Conservation (phyloP, 495 filamentous ascomycete genomes). For the Penicillium diatomitis region DNA sequence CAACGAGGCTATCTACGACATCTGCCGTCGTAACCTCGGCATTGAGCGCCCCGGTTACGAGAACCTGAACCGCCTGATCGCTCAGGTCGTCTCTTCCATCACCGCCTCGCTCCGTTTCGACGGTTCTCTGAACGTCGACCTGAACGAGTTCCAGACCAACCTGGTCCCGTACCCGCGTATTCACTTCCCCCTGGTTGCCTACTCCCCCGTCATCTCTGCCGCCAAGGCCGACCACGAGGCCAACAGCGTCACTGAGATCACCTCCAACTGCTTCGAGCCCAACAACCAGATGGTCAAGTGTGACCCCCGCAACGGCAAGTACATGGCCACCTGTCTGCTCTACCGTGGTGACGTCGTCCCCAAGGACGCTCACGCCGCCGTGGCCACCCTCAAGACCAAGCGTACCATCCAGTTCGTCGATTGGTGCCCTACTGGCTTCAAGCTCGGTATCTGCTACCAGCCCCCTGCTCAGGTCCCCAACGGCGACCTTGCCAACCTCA, state of each 20-base stretch:
- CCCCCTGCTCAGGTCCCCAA: conserved; percentile 90
- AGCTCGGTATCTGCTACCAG: conserved; percentile 99
- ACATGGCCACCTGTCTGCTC: conserved; percentile 97
- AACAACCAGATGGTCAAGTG: conserved; percentile 99
- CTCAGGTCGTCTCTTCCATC: conserved; percentile 97
- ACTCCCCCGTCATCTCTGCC: conserved; percentile 87
- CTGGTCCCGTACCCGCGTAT: conserved; percentile 97
- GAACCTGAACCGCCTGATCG: conserved; percentile 97
- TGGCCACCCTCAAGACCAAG: conserved; percentile 96
- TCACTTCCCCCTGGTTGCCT: conserved; percentile 96
- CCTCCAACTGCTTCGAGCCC: conserved; percentile 63
- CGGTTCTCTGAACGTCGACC: conserved; percentile 96
- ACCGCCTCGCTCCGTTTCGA: conserved; percentile 98
- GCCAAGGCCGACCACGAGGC: conserved; percentile 92
- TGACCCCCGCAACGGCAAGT: conserved; percentile 97
- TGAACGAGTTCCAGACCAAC: conserved; percentile 99
- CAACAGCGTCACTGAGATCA: conserved; percentile 58
- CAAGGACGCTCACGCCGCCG: conserved; percentile 84
- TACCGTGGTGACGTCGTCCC: conserved; percentile 98
- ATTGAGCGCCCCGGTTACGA: conserved; percentile 96
- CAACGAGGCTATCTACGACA: conserved; percentile 99
- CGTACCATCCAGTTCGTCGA: conserved; percentile 98
- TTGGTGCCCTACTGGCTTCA: conserved; percentile 99
- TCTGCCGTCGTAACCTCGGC: conserved; percentile 93
- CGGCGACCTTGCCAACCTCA: conserved; percentile 92